Conservation (phyloP, 345 rosid species). For the Brassica incana region DNA sequence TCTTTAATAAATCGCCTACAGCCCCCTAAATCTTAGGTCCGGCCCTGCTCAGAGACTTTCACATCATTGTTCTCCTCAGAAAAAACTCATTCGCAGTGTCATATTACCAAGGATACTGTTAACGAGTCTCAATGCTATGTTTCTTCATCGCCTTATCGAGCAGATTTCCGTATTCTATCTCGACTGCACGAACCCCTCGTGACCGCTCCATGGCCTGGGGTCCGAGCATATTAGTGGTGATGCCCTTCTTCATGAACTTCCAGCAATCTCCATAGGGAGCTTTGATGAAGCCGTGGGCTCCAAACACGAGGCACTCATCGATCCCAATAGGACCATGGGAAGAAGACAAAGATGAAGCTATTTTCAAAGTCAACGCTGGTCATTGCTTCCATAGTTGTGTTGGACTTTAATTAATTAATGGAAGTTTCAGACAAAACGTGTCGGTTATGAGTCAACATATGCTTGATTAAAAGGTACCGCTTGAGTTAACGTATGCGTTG, state of each 20-base stretch:
- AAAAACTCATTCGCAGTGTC: constrained; percentile 30
- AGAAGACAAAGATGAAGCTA: background rate
- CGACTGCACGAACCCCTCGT: constrained; percentile 19
- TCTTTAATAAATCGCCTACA: too few species aligned
- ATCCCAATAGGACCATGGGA: background rate
- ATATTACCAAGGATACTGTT: constrained; percentile 27
- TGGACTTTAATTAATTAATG: too few species aligned
- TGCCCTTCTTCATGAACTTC: too few species aligned
- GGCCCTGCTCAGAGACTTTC: background rate
- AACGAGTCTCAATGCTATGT: constrained; percentile 25
- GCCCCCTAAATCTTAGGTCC: too few species aligned
- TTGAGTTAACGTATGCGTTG: too few species aligned
- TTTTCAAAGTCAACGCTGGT: background rate
- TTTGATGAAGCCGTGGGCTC: too few species aligned
- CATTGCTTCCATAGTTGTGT: background rate
- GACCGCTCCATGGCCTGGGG: constrained; percentile 11
- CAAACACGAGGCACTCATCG: too few species aligned
- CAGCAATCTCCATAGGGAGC: too few species aligned
- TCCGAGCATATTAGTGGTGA: too few species aligned
- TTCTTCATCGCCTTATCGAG: constrained; percentile 15
- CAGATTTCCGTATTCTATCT: constrained; percentile 4
- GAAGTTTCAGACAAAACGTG: too few species aligned
- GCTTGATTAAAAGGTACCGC: too few species aligned
- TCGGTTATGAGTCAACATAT: too few species aligned
- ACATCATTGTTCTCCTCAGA: constrained; percentile 17